Conservation (phyloP, 2,329 filamentous ascomycete species). For the Aureobasidium mangrovei region DNA sequence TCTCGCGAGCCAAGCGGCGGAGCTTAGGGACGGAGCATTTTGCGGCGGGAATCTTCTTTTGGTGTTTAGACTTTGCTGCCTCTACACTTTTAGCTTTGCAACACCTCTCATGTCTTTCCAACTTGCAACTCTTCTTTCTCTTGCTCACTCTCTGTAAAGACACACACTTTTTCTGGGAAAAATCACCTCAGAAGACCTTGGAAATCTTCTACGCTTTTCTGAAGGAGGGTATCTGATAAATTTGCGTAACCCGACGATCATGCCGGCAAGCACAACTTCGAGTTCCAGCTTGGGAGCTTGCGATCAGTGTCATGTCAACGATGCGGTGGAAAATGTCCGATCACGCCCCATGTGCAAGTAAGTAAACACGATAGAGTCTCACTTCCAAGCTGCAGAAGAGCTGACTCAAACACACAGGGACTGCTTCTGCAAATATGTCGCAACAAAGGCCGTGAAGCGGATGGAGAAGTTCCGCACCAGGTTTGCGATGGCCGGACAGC, state of each 20-base stretch:
- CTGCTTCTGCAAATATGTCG: conserved; percentile 72
- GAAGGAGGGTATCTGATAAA: not conserved
- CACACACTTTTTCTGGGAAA: too few relatives aligned
- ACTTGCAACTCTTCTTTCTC: not conserved
- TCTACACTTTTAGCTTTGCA: not conserved
- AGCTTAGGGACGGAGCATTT: not conserved
- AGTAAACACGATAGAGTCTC: conserved; percentile 17
- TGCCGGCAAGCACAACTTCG: not conserved
- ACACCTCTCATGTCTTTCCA: too few relatives aligned
- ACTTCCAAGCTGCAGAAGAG: not conserved
- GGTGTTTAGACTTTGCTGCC: not conserved
- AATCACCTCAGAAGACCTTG: not conserved
- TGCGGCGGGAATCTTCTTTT: not conserved
- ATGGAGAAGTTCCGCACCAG: conserved; percentile 48
- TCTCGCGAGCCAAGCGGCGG: not conserved
- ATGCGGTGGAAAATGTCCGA: conserved; percentile 47
- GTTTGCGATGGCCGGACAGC: conserved; percentile 35
- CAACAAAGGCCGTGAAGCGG: conserved; percentile 71
- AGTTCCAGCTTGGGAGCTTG: conserved; percentile 31
- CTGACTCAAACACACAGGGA: conserved; percentile 35
- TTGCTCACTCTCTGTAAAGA: not conserved
- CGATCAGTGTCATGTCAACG: conserved; percentile 46
- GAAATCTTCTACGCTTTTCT: not conserved
- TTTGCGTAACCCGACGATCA: not conserved
- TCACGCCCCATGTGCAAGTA: conserved; percentile 53